phyloP scores from a whole-genome alignment of 1,284 basidiomycete genomes.

The Trichosporon sp. region DNA sequence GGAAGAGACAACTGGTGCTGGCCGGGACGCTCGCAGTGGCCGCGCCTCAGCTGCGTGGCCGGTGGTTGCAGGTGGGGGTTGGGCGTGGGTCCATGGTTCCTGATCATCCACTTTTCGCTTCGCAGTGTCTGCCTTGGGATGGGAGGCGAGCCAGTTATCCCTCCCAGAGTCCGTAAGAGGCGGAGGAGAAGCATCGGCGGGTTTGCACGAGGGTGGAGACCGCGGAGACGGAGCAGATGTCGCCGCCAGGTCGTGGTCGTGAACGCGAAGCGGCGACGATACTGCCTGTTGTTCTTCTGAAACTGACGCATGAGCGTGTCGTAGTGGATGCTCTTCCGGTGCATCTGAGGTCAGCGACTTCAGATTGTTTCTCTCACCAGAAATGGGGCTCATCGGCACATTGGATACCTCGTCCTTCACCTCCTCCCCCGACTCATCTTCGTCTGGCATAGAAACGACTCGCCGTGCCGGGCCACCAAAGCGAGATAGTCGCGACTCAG shows the following conservation, averaged over 20 bases:
- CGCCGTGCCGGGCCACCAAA: slow-evolving; percentile 53
- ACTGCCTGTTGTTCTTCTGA: not conserved
- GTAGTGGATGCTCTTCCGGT: not conserved
- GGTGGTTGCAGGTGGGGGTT: not conserved
- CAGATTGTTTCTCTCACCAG: not conserved
- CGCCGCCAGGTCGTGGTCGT: not conserved
- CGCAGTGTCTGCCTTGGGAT: not conserved
- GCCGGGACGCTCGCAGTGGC: not conserved
- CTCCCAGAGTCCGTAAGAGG: slow-evolving; percentile 1
- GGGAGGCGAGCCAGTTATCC: slow-evolving; percentile 7
- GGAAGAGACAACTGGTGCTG: not conserved
- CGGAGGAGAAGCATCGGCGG: not conserved
- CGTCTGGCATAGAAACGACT: slow-evolving; percentile 30
- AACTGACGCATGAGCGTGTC: not conserved
- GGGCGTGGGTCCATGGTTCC: not conserved
- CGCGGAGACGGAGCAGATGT: not conserved
- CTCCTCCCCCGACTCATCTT: slow-evolving; percentile 33
- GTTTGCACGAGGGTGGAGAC: not conserved
- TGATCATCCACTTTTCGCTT: slow-evolving; percentile 9
- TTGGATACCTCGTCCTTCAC: not conserved
- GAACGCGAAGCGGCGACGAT: not conserved
- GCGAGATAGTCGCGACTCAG: slow-evolving; percentile 41
- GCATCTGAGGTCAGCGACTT: not conserved
- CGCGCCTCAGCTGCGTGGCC: not conserved
- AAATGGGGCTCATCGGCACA: slow-evolving; percentile 9